These are phyloP conservation scores for Fusarium sp. DNA, from an alignment of 2,329 filamentous ascomycete genomes.

Conservation along the genomic window DNA sequence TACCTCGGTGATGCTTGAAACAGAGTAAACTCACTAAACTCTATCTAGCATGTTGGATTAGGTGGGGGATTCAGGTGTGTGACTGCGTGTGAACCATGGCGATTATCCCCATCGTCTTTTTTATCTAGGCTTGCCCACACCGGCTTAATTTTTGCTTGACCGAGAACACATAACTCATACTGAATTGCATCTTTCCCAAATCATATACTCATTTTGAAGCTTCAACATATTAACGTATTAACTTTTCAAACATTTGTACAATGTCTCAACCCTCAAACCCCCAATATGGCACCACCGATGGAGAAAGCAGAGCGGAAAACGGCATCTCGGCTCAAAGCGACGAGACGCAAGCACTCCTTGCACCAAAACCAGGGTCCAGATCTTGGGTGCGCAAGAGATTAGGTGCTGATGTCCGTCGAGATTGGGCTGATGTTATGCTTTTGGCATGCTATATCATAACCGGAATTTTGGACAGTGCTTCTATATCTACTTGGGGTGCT, in stretches of 20 bases:
- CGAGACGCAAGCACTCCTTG: constrained; percentile 38
- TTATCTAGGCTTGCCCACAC: background rate
- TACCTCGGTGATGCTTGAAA: background rate
- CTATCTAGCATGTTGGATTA: background rate
- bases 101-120: background rate
- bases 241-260: background rate
- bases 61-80: too few relatives aligned
- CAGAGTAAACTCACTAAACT: background rate
- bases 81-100: too few relatives aligned
- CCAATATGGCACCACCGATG: constrained; percentile 35
- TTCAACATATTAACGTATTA: too few relatives aligned
- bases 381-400: constrained; percentile 43
- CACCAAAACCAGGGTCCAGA: constrained; percentile 28
- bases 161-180: background rate
- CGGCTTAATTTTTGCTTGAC: background rate
- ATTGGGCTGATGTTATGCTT: constrained; percentile 77
- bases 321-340: constrained; percentile 10
- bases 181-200: background rate
- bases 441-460: constrained; percentile 83
- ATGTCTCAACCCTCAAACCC: constrained; percentile 34
- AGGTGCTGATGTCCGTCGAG: constrained; percentile 56
- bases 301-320: constrained; percentile 21
- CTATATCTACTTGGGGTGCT: constrained; percentile 82
- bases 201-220: background rate
- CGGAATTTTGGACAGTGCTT: constrained; percentile 81